Percentiles rank a stretch among this genome's conserved stretches.
Evolutionary conservation across 805 yeast genomes (phyloP).

Genomic region (Debaryomyces maramus): DNA sequence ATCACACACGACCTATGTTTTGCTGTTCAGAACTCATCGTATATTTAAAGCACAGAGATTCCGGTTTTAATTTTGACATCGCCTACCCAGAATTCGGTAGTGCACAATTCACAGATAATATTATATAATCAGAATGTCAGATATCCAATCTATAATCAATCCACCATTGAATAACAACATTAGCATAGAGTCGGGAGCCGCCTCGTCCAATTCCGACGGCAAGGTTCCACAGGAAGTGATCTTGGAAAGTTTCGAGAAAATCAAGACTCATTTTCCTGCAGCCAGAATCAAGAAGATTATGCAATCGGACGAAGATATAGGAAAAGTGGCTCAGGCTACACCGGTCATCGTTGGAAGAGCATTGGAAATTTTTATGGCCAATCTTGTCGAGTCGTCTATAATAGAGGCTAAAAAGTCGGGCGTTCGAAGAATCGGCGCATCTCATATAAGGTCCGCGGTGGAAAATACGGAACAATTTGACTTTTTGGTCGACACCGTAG

Average conservation of each 20-base stretch:
- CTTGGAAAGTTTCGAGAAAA: slow-evolving; percentile 42
- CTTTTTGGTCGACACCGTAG: slow-evolving; percentile 76
- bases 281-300: slow-evolving; percentile 94
- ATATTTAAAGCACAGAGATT: background rate
- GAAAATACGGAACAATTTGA: slow-evolving; percentile 88
- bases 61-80: too few relatives aligned
- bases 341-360: slow-evolving; percentile 98
- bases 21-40: background rate
- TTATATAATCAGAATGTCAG: too few relatives aligned
- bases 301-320: slow-evolving; percentile 98
- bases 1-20: background rate
- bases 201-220: background rate
- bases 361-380: slow-evolving; percentile 85
- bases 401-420: slow-evolving; percentile 74
- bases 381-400: slow-evolving; percentile 81
- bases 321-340: slow-evolving; percentile 97
- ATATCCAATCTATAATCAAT: slow-evolving; percentile 6
- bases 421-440: slow-evolving; percentile 77
- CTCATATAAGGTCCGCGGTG: slow-evolving; percentile 82
- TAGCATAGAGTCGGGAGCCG: background rate
- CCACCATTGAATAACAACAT: slow-evolving; percentile 1
- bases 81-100: too few relatives aligned
- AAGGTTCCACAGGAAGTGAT: slow-evolving; percentile 34
- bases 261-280: slow-evolving; percentile 84
- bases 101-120: too few relatives aligned